Base-by-base conservation (phyloP, 768 basidiomycete species). In the Boletus reticulatus region DNA sequence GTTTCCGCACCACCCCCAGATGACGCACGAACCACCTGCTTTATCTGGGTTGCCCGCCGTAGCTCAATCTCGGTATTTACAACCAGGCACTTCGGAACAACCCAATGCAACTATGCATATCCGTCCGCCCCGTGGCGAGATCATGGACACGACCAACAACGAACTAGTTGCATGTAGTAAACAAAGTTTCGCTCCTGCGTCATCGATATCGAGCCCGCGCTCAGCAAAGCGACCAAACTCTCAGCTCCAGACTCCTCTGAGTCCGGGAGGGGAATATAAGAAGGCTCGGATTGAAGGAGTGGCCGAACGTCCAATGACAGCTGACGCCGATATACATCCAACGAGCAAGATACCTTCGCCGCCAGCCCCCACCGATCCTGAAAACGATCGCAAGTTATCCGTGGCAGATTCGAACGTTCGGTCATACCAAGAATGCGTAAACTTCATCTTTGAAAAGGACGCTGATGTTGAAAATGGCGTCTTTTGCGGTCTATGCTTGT, bases 401-500 rank as follows among this genome's bases (percentile, higher is more conserved):
- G 20, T 34, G 17, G 13, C 53, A 6, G 31, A 19, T 46, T 49
- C 55, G 13, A 51, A 69, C 22, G 41, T 72, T 22, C 76, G 78
- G 53, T 76, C 81, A 52, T 63, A 82, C 20, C 71, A 70, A 51
- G 75, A 74, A 12, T 71, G 84, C 24, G 76, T 83, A 22, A 46
- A 67, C 39, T 48, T 67, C 43, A 69, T 72, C 52, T 75, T 73
- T 47, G 72, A 68, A 48, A 57, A 57, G 49, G 71, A 74, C 34
- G 70, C 70, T 22, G 55, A 73, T 36, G 36, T 72, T 22, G 55
- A 61, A 50, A 41, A 67, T 42, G 70, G 68, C 13, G 50, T 63
- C 13, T 73, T 72, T 41, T 86, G 84, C 54, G 71, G 64, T 47
- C 70, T 83, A 36, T 87, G 85, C 78, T 60, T 70, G 85, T 83